These are phyloP conservation scores for Vigna reflexopilosa DNA, from an alignment of 306 rosid genomes.

Conservation along the genomic window DNA sequence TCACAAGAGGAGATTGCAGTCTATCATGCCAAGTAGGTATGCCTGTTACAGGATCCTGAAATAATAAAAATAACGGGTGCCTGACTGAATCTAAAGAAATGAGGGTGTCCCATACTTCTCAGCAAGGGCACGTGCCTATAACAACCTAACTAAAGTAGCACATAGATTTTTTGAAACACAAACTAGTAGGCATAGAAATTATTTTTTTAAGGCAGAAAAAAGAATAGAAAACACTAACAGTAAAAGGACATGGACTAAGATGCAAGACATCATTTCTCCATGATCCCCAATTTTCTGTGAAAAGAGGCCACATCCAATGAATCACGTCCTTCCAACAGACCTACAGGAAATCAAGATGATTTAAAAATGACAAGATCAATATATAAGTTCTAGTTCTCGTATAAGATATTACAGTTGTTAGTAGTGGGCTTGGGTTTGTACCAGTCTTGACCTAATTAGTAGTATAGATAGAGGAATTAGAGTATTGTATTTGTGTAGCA, in stretches of 20 bases:
- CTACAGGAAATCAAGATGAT: constrained; percentile 44
- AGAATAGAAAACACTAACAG: constrained; percentile 57
- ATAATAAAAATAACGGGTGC: constrained; percentile 35
- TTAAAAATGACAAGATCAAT: constrained; percentile 5
- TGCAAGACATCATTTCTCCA: constrained; percentile 75
- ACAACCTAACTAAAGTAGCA: constrained; percentile 28
- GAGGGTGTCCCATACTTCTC: constrained; percentile 11
- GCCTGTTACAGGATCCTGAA: constrained; percentile 83
- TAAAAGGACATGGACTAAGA: constrained; percentile 78
- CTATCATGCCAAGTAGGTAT: constrained; percentile 77
- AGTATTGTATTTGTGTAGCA: not conserved
- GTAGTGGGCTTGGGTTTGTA: constrained; percentile 1
- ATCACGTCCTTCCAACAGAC: constrained; percentile 83
- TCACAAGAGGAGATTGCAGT: constrained; percentile 67
- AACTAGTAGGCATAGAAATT: constrained; percentile 21
- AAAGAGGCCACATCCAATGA: constrained; percentile 98
- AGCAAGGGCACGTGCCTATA: constrained; percentile 22
- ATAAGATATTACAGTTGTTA: constrained; percentile 2
- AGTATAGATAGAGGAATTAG: not conserved
- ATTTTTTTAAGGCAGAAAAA: constrained; percentile 13
- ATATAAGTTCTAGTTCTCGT: constrained; percentile 17
- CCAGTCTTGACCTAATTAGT: not conserved
- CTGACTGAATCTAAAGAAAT: constrained; percentile 23
- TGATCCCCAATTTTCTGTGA: constrained; percentile 79
- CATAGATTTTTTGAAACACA: constrained; percentile 3